Evolutionary conservation across 768 basidiomycete species (phyloP).

Genomic region (Crucibulum laeve): DNA sequence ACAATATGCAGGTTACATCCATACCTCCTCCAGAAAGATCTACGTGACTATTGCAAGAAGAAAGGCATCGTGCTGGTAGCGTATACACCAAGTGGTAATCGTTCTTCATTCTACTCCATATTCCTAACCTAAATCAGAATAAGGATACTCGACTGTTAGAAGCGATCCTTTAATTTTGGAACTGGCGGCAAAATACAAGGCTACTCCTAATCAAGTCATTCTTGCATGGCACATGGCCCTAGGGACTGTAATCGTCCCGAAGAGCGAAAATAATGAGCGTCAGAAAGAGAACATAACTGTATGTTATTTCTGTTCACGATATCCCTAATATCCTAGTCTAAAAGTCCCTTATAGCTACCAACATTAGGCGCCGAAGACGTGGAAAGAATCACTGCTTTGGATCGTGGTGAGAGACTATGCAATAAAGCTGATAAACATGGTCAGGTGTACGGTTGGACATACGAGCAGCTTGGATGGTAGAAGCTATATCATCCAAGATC

Average conservation of each 20-base stretch:
- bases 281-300: conserved; percentile 50
- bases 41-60: conserved; percentile 39
- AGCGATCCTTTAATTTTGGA: conserved; percentile 38
- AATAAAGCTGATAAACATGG: conserved; percentile 30
- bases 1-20: conserved; percentile 25
- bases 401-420: conserved; percentile 36
- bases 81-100: conserved; percentile 42
- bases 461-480: conserved; percentile 33
- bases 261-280: conserved; percentile 38
- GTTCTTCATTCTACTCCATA: background rate
- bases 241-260: conserved; percentile 39
- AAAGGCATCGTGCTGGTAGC: conserved; percentile 48
- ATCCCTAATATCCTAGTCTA: background rate
- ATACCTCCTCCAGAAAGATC: conserved; percentile 44
- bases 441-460: conserved; percentile 33
- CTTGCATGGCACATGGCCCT: conserved; percentile 49
- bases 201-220: conserved; percentile 40
- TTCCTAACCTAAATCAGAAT: background rate
- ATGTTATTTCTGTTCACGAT: conserved; percentile 9
- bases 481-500: too few relatives aligned
- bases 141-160: conserved; percentile 39
- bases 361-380: conserved; percentile 37
- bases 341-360: conserved; percentile 24
- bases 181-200: conserved; percentile 44
- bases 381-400: conserved; percentile 36